Conservation (phyloP, 345 rosid species). For the Heritiera littoralis region DNA sequence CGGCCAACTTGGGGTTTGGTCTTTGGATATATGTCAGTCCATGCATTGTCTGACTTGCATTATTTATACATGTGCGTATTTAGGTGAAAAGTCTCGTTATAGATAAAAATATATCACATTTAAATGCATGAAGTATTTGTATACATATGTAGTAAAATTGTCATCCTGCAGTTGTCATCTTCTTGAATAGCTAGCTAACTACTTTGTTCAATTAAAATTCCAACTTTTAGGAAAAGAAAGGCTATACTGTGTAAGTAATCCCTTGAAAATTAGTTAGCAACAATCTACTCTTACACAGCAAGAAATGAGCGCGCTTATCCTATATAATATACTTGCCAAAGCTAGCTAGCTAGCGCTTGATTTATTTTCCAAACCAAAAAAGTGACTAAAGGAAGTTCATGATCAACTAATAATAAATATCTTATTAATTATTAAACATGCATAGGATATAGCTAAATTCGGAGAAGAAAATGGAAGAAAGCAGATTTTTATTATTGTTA, state of each 20-base stretch:
- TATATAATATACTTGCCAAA: no score
- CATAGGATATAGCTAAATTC: no score
- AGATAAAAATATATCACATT: neutral
- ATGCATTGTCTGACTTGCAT: neutral
- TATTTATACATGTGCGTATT: no score
- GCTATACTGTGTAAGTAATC: slow-evolving; percentile 13
- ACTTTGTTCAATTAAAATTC: neutral
- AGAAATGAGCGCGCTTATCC: neutral
- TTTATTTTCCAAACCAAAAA: neutral
- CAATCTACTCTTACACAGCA: neutral
- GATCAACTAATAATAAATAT: no score
- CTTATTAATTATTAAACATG: no score
- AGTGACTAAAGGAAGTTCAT: no score
- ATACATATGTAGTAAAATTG: neutral
- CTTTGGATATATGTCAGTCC: neutral
- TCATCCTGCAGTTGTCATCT: neutral
- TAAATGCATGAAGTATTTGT: neutral
- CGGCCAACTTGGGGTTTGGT: slow-evolving; percentile 1
- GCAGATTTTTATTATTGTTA: neutral
- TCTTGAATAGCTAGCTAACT: neutral
- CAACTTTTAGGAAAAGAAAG: slow-evolving; percentile 3
- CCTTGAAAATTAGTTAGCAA: neutral
- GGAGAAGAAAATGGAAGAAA: neutral
- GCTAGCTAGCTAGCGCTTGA: neutral
- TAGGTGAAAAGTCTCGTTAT: no score